These are phyloP conservation scores for Golubevia sp. DNA, from an alignment of 1,284 basidiomycete species.

Conservation along the genomic window DNA sequence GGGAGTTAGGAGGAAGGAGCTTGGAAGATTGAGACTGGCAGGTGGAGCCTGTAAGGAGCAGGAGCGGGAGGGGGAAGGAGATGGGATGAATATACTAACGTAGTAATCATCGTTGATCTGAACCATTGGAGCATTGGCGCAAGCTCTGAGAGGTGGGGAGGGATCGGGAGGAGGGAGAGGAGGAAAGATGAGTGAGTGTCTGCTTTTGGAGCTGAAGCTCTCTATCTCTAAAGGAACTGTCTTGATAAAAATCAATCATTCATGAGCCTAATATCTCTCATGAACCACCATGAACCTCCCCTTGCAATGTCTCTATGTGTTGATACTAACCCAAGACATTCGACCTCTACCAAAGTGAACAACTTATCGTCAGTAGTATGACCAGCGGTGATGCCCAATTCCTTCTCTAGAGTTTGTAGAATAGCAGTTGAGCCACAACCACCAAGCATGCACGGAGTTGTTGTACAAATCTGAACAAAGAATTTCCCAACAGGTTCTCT, in stretches of 20 bases:
- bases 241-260: neutral
- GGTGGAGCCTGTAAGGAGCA: neutral
- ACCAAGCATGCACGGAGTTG: conserved; percentile 95
- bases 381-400: conserved; percentile 83
- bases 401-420: conserved; percentile 79
- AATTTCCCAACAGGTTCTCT: conserved; percentile 92
- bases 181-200: neutral
- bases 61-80: conserved; percentile 6
- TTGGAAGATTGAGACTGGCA: neutral
- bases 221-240: conserved; percentile 1
- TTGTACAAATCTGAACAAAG: conserved; percentile 98
- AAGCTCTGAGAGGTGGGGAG: conserved; percentile 72
- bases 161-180: neutral
- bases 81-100: conserved; percentile 68
- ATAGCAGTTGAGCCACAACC: conserved; percentile 83
- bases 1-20: neutral
- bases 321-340: conserved; percentile 74
- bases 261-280: neutral
- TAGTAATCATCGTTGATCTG: conserved; percentile 96
- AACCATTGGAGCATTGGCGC: conserved; percentile 99
- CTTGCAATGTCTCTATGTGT: neutral
- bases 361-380: conserved; percentile 92
- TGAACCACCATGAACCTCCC: neutral
- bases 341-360: conserved; percentile 96
- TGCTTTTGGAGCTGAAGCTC: too few species aligned